Base-by-base conservation (phyloP, 2,329 filamentous ascomycete species). In the Diaporthe citri region DNA sequence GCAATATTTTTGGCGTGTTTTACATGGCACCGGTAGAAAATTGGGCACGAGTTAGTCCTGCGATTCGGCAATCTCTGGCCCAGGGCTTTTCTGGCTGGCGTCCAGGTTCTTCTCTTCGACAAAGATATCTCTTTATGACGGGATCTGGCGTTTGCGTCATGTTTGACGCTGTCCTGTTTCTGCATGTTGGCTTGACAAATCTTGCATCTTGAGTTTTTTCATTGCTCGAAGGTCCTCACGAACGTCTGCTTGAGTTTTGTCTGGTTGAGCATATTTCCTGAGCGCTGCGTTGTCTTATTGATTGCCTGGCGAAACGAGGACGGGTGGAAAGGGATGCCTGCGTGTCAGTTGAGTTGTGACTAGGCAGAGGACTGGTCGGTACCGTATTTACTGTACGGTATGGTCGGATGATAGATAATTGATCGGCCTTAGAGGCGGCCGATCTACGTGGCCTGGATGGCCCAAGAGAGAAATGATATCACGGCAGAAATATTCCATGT, bases 221-320 rank as follows among this genome's bases (percentile, higher is more conserved):
- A 78, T 75, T 77, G 77, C 51, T 78, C 76, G 71, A 76, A 77
- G 78, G 71, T 55, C 36, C 34, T 55, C 34, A 41, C 48, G n/a
- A 69, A 55, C 31, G 64, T 69, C n/a, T 55, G 64, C 48, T 39
- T 69, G 48, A 41, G 17, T 41, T 41, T 25, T 41, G n/a, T 55
- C 48, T 22, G 64, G 36, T 55, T 55, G 64, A 64, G 71, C 59
- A 73, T 62, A 76, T 62, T 43, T 72, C 46, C 59, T 39, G 39
- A 69, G 46, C 77, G 74, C 74, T 67, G 43, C 43, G 57, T 77
- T 74, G 71, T 74, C 66, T 75, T 57, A 72, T 59, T 74, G 73
- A 60, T 72, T 60, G 59, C 41, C 67, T 60, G 67, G n/a, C 57
- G 39, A 43, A 46, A n/a, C 17, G 48, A 48, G 28, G 36, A 69